A percentile compares a stretch with the other conserved stretches of the same genome.
Conservation (phyloP, 352 stramenopile species). For the Globisporangium megalacanthum region DNA sequence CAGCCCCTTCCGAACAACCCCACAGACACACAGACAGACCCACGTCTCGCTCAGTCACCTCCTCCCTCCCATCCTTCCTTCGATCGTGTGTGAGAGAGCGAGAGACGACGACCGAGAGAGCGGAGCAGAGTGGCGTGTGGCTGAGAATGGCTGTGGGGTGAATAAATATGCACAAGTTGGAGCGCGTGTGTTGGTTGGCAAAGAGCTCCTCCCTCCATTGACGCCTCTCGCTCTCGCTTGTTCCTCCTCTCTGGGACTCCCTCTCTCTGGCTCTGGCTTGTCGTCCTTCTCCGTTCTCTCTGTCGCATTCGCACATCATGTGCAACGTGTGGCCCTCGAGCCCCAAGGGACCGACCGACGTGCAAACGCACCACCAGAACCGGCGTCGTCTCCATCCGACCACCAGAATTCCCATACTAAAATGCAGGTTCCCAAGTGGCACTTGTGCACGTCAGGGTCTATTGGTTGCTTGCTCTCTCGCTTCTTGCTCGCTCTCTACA, state of each 20-base stretch:
- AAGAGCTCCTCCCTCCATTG: neutral
- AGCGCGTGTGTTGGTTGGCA: neutral
- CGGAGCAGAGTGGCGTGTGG: neutral
- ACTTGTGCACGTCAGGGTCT: slow-evolving; percentile 1
- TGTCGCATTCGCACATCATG: no score
- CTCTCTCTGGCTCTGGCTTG: neutral
- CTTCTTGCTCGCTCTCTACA: neutral
- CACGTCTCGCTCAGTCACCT: neutral
- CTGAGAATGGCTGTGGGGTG: neutral
- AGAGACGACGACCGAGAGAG: neutral
- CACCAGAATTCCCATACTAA: neutral
- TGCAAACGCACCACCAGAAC: neutral
- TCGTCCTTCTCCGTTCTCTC: no score
- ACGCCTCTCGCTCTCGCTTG: neutral
- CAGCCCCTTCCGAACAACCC: neutral
- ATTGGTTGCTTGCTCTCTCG: slow-evolving; percentile 1
- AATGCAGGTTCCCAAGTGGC: no score
- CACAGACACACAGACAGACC: neutral
- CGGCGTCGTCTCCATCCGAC: neutral
- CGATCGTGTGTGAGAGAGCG: neutral
- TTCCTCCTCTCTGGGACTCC: neutral
- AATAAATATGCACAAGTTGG: slow-evolving; percentile 11
- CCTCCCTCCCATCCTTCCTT: no score
- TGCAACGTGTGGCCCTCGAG: no score
- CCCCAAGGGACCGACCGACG: no score